Conservation (phyloP, 768 basidiomycete genomes). For the Tulasnella sp. region DNA sequence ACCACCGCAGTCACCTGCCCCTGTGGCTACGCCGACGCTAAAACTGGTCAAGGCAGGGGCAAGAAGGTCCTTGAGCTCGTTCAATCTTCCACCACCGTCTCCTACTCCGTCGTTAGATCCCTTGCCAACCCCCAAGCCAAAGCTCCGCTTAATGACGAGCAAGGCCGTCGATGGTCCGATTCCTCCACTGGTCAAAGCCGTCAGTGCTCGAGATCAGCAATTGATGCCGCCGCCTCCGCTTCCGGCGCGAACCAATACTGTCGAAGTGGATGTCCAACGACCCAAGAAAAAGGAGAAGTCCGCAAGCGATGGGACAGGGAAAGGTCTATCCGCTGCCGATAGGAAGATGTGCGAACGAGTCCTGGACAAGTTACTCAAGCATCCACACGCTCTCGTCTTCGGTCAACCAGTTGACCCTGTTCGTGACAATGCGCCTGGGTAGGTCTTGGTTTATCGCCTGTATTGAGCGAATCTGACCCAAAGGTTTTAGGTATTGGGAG, state of each 20-base stretch:
- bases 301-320: slow-evolving; percentile 57
- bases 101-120: neutral
- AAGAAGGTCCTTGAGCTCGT: neutral
- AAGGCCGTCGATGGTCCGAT: neutral
- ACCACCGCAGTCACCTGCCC: slow-evolving; percentile 30
- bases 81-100: neutral
- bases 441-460: slow-evolving; percentile 18
- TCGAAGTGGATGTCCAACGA: neutral
- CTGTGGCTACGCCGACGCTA: slow-evolving; percentile 23
- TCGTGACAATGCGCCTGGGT: slow-evolving; percentile 83
- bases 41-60: slow-evolving; percentile 1
- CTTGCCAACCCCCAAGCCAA: slow-evolving; percentile 1
- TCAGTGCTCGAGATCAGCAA: neutral
- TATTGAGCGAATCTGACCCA: neutral
- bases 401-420: slow-evolving; percentile 93
- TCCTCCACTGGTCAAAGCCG: neutral
- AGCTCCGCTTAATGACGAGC: neutral
- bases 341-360: slow-evolving; percentile 62
- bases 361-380: slow-evolving; percentile 63
- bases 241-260: neutral
- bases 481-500: slow-evolving; percentile 61
- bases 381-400: slow-evolving; percentile 68
- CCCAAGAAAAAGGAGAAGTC: slow-evolving; percentile 31
- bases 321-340: slow-evolving; percentile 69
- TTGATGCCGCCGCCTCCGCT: slow-evolving; percentile 10